Evolutionary conservation across 345 rosid species (phyloP).

Genomic region (Eucalyptus cloeziana): DNA sequence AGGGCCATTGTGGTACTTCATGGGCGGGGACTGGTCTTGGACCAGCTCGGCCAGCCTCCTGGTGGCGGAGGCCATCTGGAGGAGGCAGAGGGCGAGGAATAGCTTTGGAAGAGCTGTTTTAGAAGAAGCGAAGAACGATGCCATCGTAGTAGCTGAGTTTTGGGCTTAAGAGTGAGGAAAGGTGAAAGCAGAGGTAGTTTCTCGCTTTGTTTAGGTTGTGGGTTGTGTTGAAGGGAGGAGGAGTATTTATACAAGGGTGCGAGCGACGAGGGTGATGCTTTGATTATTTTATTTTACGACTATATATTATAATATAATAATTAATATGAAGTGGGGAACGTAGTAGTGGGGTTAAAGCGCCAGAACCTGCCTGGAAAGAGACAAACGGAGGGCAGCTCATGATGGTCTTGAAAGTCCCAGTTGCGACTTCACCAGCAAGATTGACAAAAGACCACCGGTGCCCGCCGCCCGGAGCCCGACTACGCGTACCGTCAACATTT

Average conservation of each 20-base stretch:
- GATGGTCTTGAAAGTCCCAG: not conserved
- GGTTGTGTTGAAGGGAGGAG: not conserved
- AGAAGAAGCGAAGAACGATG: not conserved
- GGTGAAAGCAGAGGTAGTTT: not conserved
- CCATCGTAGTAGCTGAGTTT: not conserved
- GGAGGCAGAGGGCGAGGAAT: not conserved
- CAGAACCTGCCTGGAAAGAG: not conserved
- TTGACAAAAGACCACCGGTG: not conserved
- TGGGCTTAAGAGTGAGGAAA: not conserved
- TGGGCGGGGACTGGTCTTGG: constrained; percentile 13
- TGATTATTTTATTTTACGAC: not conserved
- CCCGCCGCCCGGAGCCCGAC: not conserved
- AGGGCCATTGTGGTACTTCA: constrained; percentile 61
- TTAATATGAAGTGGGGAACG: not conserved
- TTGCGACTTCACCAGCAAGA: not conserved
- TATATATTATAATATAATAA: not conserved
- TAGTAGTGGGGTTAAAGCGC: not conserved
- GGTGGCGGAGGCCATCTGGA: constrained; percentile 6
- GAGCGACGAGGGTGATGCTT: not conserved
- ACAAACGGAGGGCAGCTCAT: not conserved
- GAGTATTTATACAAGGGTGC: not conserved
- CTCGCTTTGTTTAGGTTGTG: not conserved
- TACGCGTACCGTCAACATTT: not conserved
- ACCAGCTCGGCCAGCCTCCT: constrained; percentile 14
- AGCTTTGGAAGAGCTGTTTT: not conserved